phyloP scores from a whole-genome alignment of 129 eudicot species.

The Dittrichia graveolens region DNA sequence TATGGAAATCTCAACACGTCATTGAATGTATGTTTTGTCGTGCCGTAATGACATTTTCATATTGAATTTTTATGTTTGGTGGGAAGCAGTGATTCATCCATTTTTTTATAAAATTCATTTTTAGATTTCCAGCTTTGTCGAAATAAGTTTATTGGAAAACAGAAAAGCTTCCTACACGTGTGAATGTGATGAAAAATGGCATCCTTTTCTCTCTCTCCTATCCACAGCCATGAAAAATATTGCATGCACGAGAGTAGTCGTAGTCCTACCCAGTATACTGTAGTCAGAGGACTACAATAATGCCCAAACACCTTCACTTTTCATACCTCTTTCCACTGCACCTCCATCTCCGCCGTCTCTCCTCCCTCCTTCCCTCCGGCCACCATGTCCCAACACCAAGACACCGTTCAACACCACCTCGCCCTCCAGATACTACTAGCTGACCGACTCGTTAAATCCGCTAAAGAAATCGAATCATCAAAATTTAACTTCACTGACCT shows the following conservation, averaged over 20 bases:
- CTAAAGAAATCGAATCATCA: conserved; percentile 52
- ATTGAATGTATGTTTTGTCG: too few species aligned
- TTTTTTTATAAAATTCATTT: too few species aligned
- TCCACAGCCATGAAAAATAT: conserved; percentile 16
- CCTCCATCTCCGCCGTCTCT: neutral
- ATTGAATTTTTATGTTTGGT: too few species aligned
- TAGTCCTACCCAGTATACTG: too few species aligned
- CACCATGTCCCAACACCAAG: conserved; percentile 39
- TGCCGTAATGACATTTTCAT: too few species aligned
- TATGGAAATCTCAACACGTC: too few species aligned
- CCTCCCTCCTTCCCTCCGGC: neutral
- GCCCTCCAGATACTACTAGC: conserved; percentile 56
- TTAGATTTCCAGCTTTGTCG: neutral
- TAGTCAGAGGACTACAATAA: too few species aligned
- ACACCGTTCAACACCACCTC: conserved; percentile 56
- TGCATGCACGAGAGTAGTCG: neutral
- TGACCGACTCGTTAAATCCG: conserved; percentile 50
- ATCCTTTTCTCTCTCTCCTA: conserved; percentile 2
- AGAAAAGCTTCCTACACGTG: conserved; percentile 13
- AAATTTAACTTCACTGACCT: conserved; percentile 55
- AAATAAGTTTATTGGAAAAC: neutral
- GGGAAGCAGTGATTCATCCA: neutral
- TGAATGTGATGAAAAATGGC: neutral
- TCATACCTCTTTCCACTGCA: neutral
- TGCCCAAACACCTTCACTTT: conserved; percentile 3